Conservation (phyloP, 192 early-diverging fungal genomes). For the Gonapodya prolifera region DNA sequence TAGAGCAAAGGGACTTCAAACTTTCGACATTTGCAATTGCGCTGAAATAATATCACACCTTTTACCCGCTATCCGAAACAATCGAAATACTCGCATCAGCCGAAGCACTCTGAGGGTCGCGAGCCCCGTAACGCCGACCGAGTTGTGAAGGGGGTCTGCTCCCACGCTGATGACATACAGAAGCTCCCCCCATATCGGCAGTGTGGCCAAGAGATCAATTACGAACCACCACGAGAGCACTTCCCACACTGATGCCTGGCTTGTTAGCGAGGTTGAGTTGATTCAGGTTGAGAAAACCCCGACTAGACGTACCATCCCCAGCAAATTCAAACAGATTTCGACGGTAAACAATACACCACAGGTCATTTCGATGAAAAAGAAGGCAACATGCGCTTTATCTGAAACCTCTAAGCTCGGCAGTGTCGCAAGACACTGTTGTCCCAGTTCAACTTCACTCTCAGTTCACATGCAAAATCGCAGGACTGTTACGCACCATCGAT, state of each 20-base stretch:
- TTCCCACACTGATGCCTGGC: not conserved
- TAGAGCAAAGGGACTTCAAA: too few species aligned
- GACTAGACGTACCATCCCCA: not conserved
- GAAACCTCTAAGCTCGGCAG: not conserved
- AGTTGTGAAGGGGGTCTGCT: not conserved
- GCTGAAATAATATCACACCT: not conserved
- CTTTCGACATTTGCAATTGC: too few species aligned
- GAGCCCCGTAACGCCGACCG: not conserved
- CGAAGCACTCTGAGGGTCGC: not conserved
- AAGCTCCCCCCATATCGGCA: not conserved
- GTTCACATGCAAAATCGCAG: not conserved
- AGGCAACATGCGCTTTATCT: not conserved
- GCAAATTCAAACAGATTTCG: not conserved
- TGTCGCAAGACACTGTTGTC: not conserved
- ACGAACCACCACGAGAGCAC: not conserved
- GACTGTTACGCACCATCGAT: not conserved
- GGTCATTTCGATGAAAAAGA: not conserved
- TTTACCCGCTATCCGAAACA: not conserved
- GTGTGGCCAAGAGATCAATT: not conserved
- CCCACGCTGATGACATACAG: not conserved
- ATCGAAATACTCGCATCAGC: not conserved
- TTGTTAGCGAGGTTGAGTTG: not conserved
- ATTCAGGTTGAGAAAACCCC: not conserved
- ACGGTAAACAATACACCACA: not conserved
- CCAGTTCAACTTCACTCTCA: too few species aligned